A percentile compares a stretch with the other conserved stretches of the same genome.
Evolutionary conservation across 148 eudicot species (phyloP).

Genomic region (Linanthus parryae): DNA sequence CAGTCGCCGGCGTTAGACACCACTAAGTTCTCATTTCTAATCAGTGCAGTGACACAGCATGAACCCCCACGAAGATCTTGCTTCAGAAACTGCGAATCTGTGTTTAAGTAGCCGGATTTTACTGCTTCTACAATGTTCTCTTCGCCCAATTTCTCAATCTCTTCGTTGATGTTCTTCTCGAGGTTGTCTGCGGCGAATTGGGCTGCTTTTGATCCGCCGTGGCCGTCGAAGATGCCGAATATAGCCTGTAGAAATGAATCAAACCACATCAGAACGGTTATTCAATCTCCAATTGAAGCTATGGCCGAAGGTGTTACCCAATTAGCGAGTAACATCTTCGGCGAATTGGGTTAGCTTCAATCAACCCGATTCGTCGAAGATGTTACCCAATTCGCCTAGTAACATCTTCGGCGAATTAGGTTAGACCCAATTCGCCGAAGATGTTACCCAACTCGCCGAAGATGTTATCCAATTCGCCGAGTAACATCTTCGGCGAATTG

Average conservation of each 20-base stretch:
- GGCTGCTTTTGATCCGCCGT: conserved; percentile 81
- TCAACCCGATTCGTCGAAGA: too few species aligned
- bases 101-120: conserved; percentile 52
- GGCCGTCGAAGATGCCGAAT: conserved; percentile 89
- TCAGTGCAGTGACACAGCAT: conserved; percentile 78
- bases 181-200: conserved; percentile 67
- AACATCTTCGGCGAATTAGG: too few species aligned
- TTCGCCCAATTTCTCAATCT: conserved; percentile 31
- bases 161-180: conserved; percentile 44
- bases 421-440: too few species aligned
- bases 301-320: too few species aligned
- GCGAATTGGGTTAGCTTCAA: too few species aligned
- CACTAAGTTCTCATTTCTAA: conserved; percentile 55
- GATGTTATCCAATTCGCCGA: too few species aligned
- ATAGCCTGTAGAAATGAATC: conserved; percentile 41
- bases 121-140: conserved; percentile 41
- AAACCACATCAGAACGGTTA: conserved; percentile 2
- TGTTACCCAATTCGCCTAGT: too few species aligned
- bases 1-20: conserved; percentile 95
- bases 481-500: too few species aligned
- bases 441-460: too few species aligned
- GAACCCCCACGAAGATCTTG: conserved; percentile 57
- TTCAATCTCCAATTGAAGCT: not conserved
- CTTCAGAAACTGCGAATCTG: conserved; percentile 62
- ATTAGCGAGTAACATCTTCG: too few species aligned